Evolutionary conservation across 805 yeast species (phyloP), one percentile per base, ranked within the genome.

Genomic region (Ascoidea rubescens): DNA sequence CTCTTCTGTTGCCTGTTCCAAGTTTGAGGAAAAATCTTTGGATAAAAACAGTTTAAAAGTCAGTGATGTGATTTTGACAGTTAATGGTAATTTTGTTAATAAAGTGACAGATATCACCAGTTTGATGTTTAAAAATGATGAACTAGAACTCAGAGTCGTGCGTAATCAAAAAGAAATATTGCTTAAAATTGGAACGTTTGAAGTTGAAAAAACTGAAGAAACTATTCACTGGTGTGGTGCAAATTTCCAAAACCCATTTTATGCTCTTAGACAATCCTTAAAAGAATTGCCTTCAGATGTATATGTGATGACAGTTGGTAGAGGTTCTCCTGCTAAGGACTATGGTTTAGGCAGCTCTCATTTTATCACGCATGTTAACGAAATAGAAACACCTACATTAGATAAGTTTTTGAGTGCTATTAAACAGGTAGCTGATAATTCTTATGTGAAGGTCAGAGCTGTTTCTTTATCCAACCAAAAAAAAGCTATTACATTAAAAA

Each of bases 261-360:
- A 85, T 62, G 91, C 91, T 6, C 96, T 89, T 16, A 78, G 90
- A 56, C 96, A 89, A 68, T 80, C 85, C 44, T 82, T 86, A 77
- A 77, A 78, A 51, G 72, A 77, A 52, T 70, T 87, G 51, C 96
- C 95, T 10, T 82, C 90, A 16, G 80, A 79, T 51, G 95, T 90
- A 14, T 90, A 89, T 62, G 82, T 88, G 51, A 82, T 88, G 1
- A 73, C 80, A 30, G 77, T 84, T 62, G 75, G 81, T 47, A 75
- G 79, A 44, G 96, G 96, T 5, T 87, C 96, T 0, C 96, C 96
- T 5, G 43, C 43, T 37, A 14, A 37, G 2, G 14, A 10, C 8
- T 37, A 37, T 37, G 14, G 14, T 10, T 37, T 37, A 37, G 2
- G 4, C 14, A 14, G 14, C 8, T 37, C 43, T 2, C 14, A 10